These are phyloP conservation scores for Russula sp. DNA, from an alignment of 768 basidiomycete species.

Conservation along the genomic window DNA sequence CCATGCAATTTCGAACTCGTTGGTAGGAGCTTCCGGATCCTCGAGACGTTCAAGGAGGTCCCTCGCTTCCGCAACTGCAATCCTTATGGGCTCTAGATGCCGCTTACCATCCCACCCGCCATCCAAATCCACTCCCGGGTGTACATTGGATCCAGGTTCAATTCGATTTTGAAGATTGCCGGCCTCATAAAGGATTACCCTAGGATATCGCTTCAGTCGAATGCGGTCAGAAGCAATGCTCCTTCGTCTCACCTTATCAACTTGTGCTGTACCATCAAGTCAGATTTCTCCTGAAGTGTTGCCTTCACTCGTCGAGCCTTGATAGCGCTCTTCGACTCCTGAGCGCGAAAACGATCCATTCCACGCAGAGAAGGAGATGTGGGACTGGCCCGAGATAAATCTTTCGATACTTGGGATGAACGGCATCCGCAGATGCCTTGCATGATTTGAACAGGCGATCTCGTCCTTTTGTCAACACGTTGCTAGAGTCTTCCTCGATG, in stretches of 20 bases:
- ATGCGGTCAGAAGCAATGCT: neutral
- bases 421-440: slow-evolving; percentile 7
- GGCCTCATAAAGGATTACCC: slow-evolving; percentile 8
- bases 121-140: neutral
- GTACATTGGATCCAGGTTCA: neutral
- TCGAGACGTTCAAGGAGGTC: slow-evolving; percentile 3
- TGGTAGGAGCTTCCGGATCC: neutral
- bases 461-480: slow-evolving; percentile 3
- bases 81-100: slow-evolving; percentile 8
- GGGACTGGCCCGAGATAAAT: slow-evolving; percentile 20
- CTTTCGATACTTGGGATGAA: slow-evolving; percentile 16
- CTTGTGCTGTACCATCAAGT: slow-evolving; percentile 2
- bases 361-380: slow-evolving; percentile 24
- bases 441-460: slow-evolving; percentile 12
- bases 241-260: neutral
- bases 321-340: neutral
- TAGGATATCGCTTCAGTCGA: neutral
- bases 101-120: slow-evolving; percentile 3
- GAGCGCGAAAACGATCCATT: slow-evolving; percentile 9
- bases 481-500: neutral
- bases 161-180: neutral
- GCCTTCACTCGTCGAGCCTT: slow-evolving; percentile 5
- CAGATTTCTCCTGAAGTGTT: slow-evolving; percentile 12
- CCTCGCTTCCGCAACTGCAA: slow-evolving; percentile 9
- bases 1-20: slow-evolving; percentile 21